These are phyloP conservation scores for Pinus albicaulis DNA, from an alignment of 75 land plant species.

Conservation along the genomic window DNA sequence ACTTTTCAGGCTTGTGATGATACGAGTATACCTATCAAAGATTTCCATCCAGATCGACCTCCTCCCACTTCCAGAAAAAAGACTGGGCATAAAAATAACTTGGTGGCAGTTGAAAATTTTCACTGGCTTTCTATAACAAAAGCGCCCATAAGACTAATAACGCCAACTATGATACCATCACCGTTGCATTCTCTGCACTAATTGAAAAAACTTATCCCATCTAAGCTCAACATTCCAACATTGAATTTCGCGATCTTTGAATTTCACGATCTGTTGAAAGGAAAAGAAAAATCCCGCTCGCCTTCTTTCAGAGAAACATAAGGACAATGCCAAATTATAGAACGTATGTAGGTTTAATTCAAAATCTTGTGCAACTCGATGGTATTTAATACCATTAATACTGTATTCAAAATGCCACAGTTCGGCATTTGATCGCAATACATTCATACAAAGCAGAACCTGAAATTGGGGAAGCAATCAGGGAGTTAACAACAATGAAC, in stretches of 20 bases:
- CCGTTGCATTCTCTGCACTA: too few relatives aligned
- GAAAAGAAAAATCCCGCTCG: constrained; percentile 46
- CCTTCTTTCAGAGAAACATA: constrained; percentile 18
- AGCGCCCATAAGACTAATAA: too few relatives aligned
- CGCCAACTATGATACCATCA: too few relatives aligned
- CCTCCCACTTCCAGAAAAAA: too few relatives aligned
- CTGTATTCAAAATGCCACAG: constrained; percentile 73
- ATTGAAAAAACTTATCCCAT: too few relatives aligned
- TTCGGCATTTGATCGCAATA: constrained; percentile 69
- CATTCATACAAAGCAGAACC: constrained; percentile 22
- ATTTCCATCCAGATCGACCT: too few relatives aligned
- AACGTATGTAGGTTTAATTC: constrained; percentile 35
- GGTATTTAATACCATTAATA: constrained; percentile 34
- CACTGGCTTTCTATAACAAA: too few relatives aligned
- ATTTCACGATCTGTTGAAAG: constrained; percentile 67
- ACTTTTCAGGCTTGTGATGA: too few relatives aligned
- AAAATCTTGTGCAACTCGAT: constrained; percentile 25
- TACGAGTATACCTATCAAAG: too few relatives aligned
- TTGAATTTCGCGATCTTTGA: too few relatives aligned
- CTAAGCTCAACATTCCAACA: constrained; percentile 68
- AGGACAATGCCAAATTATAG: constrained; percentile 59
- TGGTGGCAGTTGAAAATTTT: too few relatives aligned
- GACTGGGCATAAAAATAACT: too few relatives aligned
- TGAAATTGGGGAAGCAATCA: constrained; percentile 68
- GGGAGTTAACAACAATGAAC: constrained; percentile 40